Base-by-base conservation (phyloP, 306 rosid genomes). In the Nissolia schottii region DNA sequence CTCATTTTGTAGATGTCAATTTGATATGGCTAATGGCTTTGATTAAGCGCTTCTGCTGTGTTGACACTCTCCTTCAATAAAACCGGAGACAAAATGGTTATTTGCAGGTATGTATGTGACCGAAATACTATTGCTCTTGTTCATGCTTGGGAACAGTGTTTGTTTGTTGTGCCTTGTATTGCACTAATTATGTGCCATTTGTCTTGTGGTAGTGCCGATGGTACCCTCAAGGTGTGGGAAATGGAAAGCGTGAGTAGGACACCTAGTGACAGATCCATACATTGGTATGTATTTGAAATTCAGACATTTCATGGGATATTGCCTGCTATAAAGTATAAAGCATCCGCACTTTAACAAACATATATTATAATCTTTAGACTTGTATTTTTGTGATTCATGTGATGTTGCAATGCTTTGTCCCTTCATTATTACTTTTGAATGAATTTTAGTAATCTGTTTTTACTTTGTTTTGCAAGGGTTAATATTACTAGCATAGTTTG, bases 31-130 rank as follows among this genome's bases (percentile, higher is more conserved):
- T n/a, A n/a, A n/a, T n/a, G n/a, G n/a, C n/a, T n/a, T n/a, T n/a
- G n/a, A n/a, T n/a, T n/a, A n/a, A n/a, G n/a, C n/a, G n/a, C 20
- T n/a, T 89, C 88, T 61, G 85, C 92, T 12, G 84, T 89, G 23
- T 89, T 92, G 92, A 88, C 88, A 64, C 54, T 89, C 16, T 87
- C 92, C 12, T 81, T 89, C 58, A 87, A 87, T 69, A 45, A 83
- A 31, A 57, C 64, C 15, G 96, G 90, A 73, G 90, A 89, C 80
- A 89, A 79, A 80, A 83, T 89, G 90, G 92, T 87, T 55, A 79
- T 87, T 18, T 85, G 88, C 73, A 87, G 96, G 92, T 89, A 74
- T 25, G 81, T 41, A 14, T n/a, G n/a, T n/a, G n/a, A n/a, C n/a
- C n/a, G n/a, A 28, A 23, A 27, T 40, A 4, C n/a, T n/a, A n/a